Base-by-base conservation (phyloP, 164 flowering plant species). In the Buxus sempervirens region DNA sequence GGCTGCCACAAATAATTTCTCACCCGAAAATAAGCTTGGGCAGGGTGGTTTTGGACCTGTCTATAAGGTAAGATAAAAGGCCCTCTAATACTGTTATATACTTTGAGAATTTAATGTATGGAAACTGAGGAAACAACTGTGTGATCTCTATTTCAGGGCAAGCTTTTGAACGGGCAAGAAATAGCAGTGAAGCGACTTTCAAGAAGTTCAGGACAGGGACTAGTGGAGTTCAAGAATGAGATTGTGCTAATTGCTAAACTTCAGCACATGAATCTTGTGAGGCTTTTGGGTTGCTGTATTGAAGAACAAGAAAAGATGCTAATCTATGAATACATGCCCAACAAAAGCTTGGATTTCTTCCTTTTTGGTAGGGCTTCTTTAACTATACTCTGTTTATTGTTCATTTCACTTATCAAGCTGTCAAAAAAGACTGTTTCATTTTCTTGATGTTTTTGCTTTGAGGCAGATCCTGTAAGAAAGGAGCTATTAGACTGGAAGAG, bases 11-110 rank as follows among this genome's bases (percentile, higher is more conserved):
- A 42, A 70, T 22, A 59, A 74, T 16, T 81, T 81, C 58, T 57
- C 72, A 2, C 0, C 56, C 15, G 28, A 54, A 62, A 74, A 74
- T 57, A 74, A 76, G 75, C 78, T 78, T 21, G 84, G 84, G 48
- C 21, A 74, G 63, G 84, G 84, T 4, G 84, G 84, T 3, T 79
- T 74, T 58, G 84, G 84, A 32, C 69, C 84, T 18, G 80, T 76
- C 58, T 78, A 76, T 36, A 76, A 76, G 79, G 83, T 73, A 70
- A 13, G 55, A 42, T 53, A 26, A 27, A 26, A 54, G 41, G n/a
- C 2, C 2, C 9, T 23, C 7, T 32, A 32, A 3, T 3, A 32
- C 7, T 3, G 5, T 7, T 3, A 32, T 7, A 32, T 6, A 51
- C n/a, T 14, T 53, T 22, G 27, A 15, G 15, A 53, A 24, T 0